These are phyloP conservation scores for Ceratonia siliqua DNA, from an alignment of 306 rosid species.

Conservation along the genomic window DNA sequence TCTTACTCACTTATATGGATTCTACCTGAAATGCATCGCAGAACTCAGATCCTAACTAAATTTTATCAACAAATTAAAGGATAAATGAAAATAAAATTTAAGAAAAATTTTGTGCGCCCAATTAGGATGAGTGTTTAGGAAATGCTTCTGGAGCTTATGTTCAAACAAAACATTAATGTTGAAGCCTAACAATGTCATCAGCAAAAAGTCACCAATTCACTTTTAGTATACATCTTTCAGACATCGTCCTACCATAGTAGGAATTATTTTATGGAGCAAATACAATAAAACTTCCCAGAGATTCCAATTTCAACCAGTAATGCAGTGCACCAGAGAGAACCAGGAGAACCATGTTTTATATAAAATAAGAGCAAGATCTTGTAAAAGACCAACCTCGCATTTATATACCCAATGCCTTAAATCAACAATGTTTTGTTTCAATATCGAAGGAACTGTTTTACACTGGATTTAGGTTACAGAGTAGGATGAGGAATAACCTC, in stretches of 20 bases:
- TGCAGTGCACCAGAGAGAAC: slow-evolving; percentile 21
- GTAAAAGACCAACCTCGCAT: background rate
- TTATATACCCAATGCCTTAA: background rate
- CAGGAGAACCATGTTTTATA: background rate
- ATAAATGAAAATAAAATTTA: background rate
- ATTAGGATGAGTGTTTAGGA: background rate
- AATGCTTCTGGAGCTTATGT: background rate
- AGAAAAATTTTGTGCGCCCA: slow-evolving; percentile 7
- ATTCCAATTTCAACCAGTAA: slow-evolving; percentile 20
- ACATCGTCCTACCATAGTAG: background rate
- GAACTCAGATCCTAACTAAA: slow-evolving; percentile 23
- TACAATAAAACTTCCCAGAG: slow-evolving; percentile 17
- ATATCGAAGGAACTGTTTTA: too few species aligned
- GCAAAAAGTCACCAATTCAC: background rate
- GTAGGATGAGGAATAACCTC: slow-evolving; percentile 39
- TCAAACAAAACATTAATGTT: slow-evolving; percentile 6
- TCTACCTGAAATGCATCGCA: slow-evolving; percentile 41
- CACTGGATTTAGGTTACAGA: slow-evolving; percentile 26
- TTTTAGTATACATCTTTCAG: background rate
- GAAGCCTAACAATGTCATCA: slow-evolving; percentile 26
- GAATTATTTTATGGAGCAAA: background rate
- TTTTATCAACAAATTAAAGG: background rate
- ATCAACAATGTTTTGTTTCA: background rate
- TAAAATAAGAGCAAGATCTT: background rate
- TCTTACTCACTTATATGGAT: slow-evolving; percentile 23